Evolutionary conservation across 257 asterid genomes (phyloP).

Genomic region (Coffea canephora): DNA sequence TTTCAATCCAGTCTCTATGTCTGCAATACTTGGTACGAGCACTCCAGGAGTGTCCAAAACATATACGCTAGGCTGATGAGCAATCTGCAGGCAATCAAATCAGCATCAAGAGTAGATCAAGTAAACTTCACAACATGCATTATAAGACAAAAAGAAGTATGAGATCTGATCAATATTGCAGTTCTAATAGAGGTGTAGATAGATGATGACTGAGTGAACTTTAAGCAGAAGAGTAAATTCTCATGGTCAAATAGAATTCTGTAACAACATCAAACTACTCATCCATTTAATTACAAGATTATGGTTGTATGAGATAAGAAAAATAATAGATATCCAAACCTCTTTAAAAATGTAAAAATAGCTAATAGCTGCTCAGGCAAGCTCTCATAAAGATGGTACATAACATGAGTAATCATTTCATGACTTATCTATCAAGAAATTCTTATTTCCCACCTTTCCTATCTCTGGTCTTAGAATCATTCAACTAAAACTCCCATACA

Average conservation of each 20-base stretch:
- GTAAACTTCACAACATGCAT: constrained; percentile 2
- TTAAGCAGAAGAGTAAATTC: not conserved
- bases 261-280: not conserved
- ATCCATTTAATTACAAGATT: not conserved
- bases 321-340: not conserved
- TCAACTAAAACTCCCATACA: not conserved
- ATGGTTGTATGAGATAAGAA: not conserved
- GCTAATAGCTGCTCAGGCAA: not conserved
- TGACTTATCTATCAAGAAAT: not conserved
- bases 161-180: not conserved
- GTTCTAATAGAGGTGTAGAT: not conserved
- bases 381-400: not conserved
- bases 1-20: constrained; percentile 84
- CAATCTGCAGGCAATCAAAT: constrained; percentile 52
- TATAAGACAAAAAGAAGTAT: not conserved
- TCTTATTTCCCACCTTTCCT: not conserved
- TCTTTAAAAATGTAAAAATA: not conserved
- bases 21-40: constrained; percentile 84
- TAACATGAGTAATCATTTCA: not conserved
- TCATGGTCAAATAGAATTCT: not conserved
- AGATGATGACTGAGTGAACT: not conserved
- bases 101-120: constrained; percentile 1
- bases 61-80: constrained; percentile 88
- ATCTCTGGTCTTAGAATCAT: not conserved
- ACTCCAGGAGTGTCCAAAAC: constrained; percentile 96